Evolutionary conservation across 495 filamentous ascomycete genomes (phyloP).

Genomic region (Penicillium turbatum): DNA sequence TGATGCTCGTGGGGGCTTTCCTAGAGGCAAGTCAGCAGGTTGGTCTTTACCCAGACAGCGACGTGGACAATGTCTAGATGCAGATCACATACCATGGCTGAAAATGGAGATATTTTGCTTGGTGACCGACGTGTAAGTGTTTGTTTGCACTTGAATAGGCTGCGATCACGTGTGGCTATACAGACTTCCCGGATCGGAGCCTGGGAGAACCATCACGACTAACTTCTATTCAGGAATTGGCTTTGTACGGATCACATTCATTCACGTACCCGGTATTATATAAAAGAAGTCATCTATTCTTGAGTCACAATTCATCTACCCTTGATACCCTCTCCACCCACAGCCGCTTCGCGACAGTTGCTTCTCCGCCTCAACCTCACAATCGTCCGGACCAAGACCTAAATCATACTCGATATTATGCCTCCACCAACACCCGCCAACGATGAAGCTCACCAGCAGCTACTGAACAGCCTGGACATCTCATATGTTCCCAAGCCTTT

Average conservation of each 20-base stretch:
- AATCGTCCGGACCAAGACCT: background rate
- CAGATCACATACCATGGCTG: constrained; percentile 16
- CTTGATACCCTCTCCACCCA: background rate
- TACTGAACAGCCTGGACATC: constrained; percentile 87
- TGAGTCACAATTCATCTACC: background rate
- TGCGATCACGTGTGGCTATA: constrained; percentile 24
- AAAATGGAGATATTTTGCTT: background rate
- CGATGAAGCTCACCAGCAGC: constrained; percentile 49
- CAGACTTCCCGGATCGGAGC: constrained; percentile 5
- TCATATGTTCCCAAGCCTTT: constrained; percentile 76
- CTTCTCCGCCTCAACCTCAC: background rate
- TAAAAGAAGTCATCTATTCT: background rate
- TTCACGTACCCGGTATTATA: background rate
- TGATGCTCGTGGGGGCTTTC: constrained; percentile 98
- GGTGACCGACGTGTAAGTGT: background rate
- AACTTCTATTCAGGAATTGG: background rate
- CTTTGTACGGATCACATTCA: too few relatives aligned
- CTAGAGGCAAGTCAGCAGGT: constrained; percentile 40
- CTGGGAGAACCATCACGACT: background rate
- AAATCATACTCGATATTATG: constrained; percentile 28
- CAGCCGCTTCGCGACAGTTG: background rate
- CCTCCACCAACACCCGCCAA: constrained; percentile 42
- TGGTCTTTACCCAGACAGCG: background rate
- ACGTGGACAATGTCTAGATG: background rate
- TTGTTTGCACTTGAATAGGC: constrained; percentile 16